These are phyloP conservation scores for Cardamine resedifolia DNA, from an alignment of 345 rosid genomes.

Conservation along the genomic window DNA sequence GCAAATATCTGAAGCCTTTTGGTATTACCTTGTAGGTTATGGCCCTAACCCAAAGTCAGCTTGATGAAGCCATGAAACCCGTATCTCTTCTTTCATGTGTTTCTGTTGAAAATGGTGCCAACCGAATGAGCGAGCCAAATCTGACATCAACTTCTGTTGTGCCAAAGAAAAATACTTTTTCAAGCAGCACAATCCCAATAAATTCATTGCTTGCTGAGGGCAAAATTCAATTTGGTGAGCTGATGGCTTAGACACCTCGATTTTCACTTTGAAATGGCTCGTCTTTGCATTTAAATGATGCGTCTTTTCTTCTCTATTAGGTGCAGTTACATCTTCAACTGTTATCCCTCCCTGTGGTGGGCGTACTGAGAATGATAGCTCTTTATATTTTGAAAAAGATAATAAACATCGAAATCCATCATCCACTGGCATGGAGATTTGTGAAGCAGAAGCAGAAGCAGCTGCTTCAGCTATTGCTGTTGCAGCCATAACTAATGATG, in stretches of 20 bases:
- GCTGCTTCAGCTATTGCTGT: slow-evolving; percentile 94
- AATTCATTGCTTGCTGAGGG: slow-evolving; percentile 91
- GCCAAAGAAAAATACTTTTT: slow-evolving; percentile 61
- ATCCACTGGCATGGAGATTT: slow-evolving; percentile 61
- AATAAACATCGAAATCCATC: slow-evolving; percentile 48
- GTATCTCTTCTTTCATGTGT: slow-evolving; percentile 61
- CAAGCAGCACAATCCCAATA: slow-evolving; percentile 67
- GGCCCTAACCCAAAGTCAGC: slow-evolving; percentile 80
- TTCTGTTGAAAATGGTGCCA: slow-evolving; percentile 62
- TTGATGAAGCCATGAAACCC: slow-evolving; percentile 90
- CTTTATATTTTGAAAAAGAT: slow-evolving; percentile 71
- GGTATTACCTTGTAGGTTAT: slow-evolving; percentile 57
- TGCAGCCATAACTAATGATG: slow-evolving; percentile 89
- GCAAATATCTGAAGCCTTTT: slow-evolving; percentile 22
- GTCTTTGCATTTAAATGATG: slow-evolving; percentile 10
- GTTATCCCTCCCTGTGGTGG: slow-evolving; percentile 53
- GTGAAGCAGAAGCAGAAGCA: slow-evolving; percentile 86
- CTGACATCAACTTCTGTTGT: slow-evolving; percentile 52
- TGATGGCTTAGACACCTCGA: slow-evolving; percentile 11
- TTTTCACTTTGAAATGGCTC: slow-evolving; percentile 35
- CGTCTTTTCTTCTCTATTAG: slow-evolving; percentile 40
- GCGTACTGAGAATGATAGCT: slow-evolving; percentile 51
- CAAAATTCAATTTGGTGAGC: slow-evolving; percentile 95
- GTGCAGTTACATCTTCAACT: slow-evolving; percentile 92
- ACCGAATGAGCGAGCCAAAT: slow-evolving; percentile 52